phyloP scores from a whole-genome alignment of 2,329 filamentous ascomycete species.

The Ophiocordyceps camponoti-leonardi region DNA sequence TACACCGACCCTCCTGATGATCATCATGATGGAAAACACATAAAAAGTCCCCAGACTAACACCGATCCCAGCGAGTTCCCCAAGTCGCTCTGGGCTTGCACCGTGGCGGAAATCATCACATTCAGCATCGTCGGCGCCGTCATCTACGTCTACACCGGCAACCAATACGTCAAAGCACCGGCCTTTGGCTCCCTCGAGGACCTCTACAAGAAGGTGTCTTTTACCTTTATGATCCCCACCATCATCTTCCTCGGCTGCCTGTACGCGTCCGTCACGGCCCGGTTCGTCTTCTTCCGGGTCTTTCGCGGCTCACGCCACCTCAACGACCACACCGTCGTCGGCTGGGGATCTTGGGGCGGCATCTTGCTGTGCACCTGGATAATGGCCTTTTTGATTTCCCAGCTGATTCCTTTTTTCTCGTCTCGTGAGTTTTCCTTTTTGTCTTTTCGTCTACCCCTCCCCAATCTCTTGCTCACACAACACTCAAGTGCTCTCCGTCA shows the following conservation, averaged over 20 bases:
- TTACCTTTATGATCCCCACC: conserved; percentile 91
- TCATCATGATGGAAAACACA: too few species aligned
- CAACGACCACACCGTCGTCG: conserved; percentile 61
- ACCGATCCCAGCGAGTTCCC: conserved; percentile 54
- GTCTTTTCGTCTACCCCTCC: too few species aligned
- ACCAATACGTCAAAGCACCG: conserved; percentile 73
- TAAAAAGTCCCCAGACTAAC: conserved; percentile 4
- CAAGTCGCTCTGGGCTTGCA: conserved; percentile 83
- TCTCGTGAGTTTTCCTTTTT: conserved; percentile 31
- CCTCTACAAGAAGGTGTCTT: conserved; percentile 72
- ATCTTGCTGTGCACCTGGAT: conserved; percentile 62
- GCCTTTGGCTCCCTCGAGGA: conserved; percentile 73
- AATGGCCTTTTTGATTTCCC: conserved; percentile 80
- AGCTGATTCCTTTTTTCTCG: conserved; percentile 86
- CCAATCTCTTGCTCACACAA: too few species aligned
- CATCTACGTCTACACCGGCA: conserved; percentile 76
- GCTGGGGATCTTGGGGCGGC: conserved; percentile 62
- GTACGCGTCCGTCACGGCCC: conserved; percentile 77
- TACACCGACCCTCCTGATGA: too few species aligned
- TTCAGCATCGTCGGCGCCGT: conserved; percentile 71
- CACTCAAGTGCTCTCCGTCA: conserved; percentile 43
- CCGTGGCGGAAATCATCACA: conserved; percentile 70
- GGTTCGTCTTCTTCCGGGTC: conserved; percentile 82
- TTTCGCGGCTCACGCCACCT: conserved; percentile 70
- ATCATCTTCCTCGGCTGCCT: conserved; percentile 82